phyloP scores from a whole-genome alignment of 2,329 filamentous ascomycete species.

The Curvularia spicifera region DNA sequence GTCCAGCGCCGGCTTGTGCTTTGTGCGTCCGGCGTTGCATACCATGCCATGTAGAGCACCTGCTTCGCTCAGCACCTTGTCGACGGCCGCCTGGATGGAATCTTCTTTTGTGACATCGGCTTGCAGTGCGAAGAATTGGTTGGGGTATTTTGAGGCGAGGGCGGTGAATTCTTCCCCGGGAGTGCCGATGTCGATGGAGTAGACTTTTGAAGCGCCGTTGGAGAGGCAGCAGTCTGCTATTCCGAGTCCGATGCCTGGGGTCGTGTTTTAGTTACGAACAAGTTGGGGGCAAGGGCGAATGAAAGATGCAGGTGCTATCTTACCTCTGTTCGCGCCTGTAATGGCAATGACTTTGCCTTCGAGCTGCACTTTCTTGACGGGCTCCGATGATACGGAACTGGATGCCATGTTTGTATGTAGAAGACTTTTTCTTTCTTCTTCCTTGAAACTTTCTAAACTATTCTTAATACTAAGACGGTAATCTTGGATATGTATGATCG shows the following conservation, averaged over 20 bases:
- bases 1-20: conserved; percentile 60
- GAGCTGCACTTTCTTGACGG: conserved; percentile 36
- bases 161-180: conserved; percentile 53
- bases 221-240: conserved; percentile 57
- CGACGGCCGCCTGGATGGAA: conserved; percentile 54
- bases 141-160: conserved; percentile 50
- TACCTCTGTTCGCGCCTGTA: conserved; percentile 41
- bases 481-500: background rate
- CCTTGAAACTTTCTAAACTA: background rate
- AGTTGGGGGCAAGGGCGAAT: background rate
- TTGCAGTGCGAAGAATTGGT: conserved; percentile 51
- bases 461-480: background rate
- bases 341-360: conserved; percentile 39
- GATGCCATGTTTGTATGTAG: conserved; percentile 22
- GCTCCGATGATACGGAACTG: conserved; percentile 18
- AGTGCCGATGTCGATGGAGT: conserved; percentile 56
- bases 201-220: conserved; percentile 54
- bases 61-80: conserved; percentile 53
- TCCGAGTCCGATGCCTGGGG: conserved; percentile 53
- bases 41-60: conserved; percentile 59
- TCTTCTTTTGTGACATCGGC: conserved; percentile 58
- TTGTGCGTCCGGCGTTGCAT: conserved; percentile 59
- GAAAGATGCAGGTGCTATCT: background rate
- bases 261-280: background rate
- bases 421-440: background rate